Conservation (phyloP, 1,284 basidiomycete genomes). For the Leucoagaricus sp. region DNA sequence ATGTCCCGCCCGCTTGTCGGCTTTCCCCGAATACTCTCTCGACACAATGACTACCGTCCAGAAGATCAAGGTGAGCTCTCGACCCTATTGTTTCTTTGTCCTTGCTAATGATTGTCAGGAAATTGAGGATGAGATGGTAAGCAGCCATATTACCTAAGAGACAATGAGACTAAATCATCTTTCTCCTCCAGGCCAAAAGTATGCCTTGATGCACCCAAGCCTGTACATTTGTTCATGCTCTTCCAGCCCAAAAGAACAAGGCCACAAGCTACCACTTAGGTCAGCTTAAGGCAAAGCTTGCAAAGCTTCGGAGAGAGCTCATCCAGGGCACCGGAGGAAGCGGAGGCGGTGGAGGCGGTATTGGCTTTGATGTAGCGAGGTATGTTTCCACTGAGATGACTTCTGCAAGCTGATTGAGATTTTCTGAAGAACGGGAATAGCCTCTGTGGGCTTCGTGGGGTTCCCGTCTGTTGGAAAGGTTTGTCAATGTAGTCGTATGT, state of each 20-base stretch:
- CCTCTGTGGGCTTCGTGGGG: conserved; percentile 94
- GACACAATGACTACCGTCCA: conserved; percentile 81
- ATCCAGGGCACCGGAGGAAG: conserved; percentile 79
- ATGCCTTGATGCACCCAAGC: conserved; percentile 16
- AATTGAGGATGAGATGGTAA: conserved; percentile 96
- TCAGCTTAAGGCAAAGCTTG: conserved; percentile 97
- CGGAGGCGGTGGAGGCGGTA: conserved; percentile 80
- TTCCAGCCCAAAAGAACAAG: conserved; percentile 94
- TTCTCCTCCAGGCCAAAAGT: conserved; percentile 55
- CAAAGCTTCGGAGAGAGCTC: conserved; percentile 94
- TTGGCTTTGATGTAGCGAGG: conserved; percentile 95
- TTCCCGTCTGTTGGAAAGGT: conserved; percentile 89
- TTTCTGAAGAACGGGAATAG: conserved; percentile 80
- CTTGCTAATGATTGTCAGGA: conserved; percentile 48
- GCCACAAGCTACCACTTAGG: conserved; percentile 93
- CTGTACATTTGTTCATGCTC: conserved; percentile 19
- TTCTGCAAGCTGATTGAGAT: conserved; percentile 1
- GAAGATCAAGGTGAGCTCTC: conserved; percentile 80
- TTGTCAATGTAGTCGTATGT: conserved; percentile 34
- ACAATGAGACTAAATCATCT: conserved; percentile 5
- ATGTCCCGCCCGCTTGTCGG: too few species aligned
- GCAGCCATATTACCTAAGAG: conserved; percentile 21
- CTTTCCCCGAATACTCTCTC: conserved; percentile 32
- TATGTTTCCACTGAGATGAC: conserved; percentile 18
- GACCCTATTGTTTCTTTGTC: conserved; percentile 21